Base-by-base conservation (phyloP, 495 filamentous ascomycete species). In the Annulohypoxylon stygium region DNA sequence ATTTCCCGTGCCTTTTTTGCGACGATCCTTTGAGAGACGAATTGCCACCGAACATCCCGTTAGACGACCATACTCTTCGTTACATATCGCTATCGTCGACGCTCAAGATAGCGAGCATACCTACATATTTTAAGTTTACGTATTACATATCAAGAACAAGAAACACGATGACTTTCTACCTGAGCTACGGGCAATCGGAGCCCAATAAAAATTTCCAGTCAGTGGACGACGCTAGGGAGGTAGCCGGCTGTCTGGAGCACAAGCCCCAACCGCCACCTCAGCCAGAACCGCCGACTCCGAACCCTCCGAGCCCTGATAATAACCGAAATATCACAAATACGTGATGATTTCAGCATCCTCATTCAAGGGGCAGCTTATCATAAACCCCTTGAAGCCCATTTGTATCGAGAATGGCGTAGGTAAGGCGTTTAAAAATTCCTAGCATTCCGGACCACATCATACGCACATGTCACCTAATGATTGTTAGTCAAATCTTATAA, bases 201-300 rank as follows among this genome's bases (percentile, higher is more conserved):
- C 37, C 54, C 26, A 48, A 65, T 60, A 12, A 66, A 6, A 30
- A 7, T 16, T 7, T n/a, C 20, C 37, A 58, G n/a, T 34, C 33
- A 23, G 12, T 51, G 43, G 55, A 33, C 53, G 50, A 63, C 65
- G 16, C 39, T 39, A 61, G 66, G 48, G 65, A 63, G 54, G 26
- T 36, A 41, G 47, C 16, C 39, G 26, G 54, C 50, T 60, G 3
- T 61, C 43, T 59, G 33, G 64, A 50, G n/a, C 69, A 73, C 34
- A 75, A 75, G 33, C 73, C 73, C 30, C n/a, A 65, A 23, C 73
- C 73, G 14, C 73, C 73, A 54, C 73, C 73, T 25, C 69, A 39
- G 43, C 73, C 73, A 36, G 69, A 72, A 39, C 73, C 73, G 18
- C 73, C 73, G 5, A 75, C 73, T 1, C 73, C 73, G 47, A 75